Base-by-base conservation (phyloP, 768 basidiomycete genomes). In the Pleurotus djamor region DNA sequence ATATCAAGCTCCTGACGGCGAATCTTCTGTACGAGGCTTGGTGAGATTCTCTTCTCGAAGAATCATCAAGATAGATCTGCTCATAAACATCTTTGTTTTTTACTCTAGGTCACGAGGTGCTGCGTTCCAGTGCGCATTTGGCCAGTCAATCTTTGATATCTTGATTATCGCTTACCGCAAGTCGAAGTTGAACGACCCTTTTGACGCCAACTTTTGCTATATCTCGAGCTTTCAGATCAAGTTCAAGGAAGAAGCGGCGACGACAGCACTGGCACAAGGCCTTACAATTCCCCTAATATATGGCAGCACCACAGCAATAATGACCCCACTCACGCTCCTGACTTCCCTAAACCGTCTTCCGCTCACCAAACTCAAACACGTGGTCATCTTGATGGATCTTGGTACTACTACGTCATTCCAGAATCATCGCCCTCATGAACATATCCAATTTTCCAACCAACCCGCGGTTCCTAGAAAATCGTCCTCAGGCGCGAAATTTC, bases 301-400 rank as follows among this genome's bases (percentile, higher is more conserved):
- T 41, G 38, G 38, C 21, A 52, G 21, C 48, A 17, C n/a, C 10
- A 17, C 7, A 9, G 58, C 28, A 41, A 7, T 14, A 41, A 41
- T 14, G 38, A 7, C 7, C 38, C 38, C 7, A 41, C 38, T 41
- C 14, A 14, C 38, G 7, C 14, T 41, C 38, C 38, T 7, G 49
- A 37, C 21, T 13, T 49, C 37, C 17, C 48, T 0, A 12, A 59
- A 14, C 38, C 38, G 14, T 7, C 38, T 41, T 41, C 38, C 7
- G 38, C n/a, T n/a, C n/a, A n/a, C n/a, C n/a, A 14, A 59, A 59
- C 48, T 49, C n/a, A 21, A n/a, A 14, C 48, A 50, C 41, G 9
- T 59, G 37, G 58, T 16, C 28, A 8, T 59, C 28, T 16, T 59
- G 33, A 59, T 59, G 58, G 58, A 59, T 37, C 58, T 59, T 32